A percentile compares a stretch with the other conserved stretches of the same genome.
phyloP scores from a whole-genome alignment of 495 filamentous ascomycete species.

The Podospora anserina region DNA sequence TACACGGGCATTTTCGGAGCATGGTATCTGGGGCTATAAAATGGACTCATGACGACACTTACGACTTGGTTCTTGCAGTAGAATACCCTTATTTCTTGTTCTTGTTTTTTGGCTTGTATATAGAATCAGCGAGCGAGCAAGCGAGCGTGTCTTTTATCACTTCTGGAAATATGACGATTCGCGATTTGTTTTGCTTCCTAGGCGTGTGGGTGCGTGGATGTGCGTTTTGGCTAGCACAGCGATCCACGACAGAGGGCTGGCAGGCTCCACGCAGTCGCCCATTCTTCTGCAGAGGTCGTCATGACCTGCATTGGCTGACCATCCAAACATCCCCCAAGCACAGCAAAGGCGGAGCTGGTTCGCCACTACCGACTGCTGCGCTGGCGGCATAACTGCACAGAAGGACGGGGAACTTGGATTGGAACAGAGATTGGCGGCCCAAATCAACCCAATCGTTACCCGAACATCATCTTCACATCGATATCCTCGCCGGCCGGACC shows the following conservation, averaged over 20 bases:
- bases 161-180: not conserved
- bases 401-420: not conserved
- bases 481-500: not conserved
- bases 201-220: not conserved
- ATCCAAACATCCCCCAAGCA: not conserved
- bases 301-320: slow-evolving; percentile 7
- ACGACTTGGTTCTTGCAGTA: not conserved
- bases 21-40: not conserved
- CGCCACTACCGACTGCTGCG: not conserved
- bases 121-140: not conserved
- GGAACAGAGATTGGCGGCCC: not conserved
- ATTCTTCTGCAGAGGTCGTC: not conserved
- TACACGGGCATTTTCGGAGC: not conserved
- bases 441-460: slow-evolving; percentile 11
- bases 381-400: not conserved
- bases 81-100: not conserved
- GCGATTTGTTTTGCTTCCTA: not conserved
- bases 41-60: slow-evolving; percentile 1
- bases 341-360: not conserved
- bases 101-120: not conserved
- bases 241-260: not conserved
- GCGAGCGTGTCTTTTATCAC: not conserved
- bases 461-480: not conserved
- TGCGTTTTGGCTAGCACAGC: not conserved
- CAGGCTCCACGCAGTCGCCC: not conserved